phyloP scores from a whole-genome alignment of 2,329 filamentous ascomycete genomes.

The Dothistroma pini region DNA sequence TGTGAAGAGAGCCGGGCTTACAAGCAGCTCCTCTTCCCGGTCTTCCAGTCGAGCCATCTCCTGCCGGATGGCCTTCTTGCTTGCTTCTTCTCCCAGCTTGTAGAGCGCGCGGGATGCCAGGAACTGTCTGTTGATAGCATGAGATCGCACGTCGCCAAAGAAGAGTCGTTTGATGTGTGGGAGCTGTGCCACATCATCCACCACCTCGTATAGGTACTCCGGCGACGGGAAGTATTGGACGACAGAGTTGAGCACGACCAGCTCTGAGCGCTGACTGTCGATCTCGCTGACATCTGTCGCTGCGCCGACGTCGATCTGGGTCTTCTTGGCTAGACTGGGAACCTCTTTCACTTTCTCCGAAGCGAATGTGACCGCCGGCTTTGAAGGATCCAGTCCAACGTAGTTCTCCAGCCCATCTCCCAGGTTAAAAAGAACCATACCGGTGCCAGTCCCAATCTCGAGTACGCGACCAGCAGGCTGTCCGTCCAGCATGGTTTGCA shows the following conservation, averaged over 20 bases:
- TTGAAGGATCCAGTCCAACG: conserved; percentile 2
- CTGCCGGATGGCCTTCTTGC: conserved; percentile 1
- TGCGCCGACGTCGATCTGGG: conserved; percentile 8
- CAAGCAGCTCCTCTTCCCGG: conserved; percentile 12
- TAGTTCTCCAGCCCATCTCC: conserved; percentile 4
- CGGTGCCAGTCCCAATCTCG: conserved; percentile 16
- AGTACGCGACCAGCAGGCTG: conserved; percentile 16
- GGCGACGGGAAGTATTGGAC: conserved; percentile 15
- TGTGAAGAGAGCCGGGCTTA: conserved; percentile 14
- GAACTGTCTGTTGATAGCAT: conserved; percentile 12
- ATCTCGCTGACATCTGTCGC: conserved; percentile 8
- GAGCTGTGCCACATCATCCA: conserved; percentile 3
- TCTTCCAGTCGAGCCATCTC: conserved; percentile 10
- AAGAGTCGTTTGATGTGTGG: conserved; percentile 7
- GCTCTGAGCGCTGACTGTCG: conserved; percentile 5
- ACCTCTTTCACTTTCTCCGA: conserved; percentile 1
- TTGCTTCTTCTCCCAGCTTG: conserved; percentile 8
- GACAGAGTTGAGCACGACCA: conserved; percentile 17
- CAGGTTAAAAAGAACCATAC: conserved; percentile 18
- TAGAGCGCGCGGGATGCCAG: conserved; percentile 7
- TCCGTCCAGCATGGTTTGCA: conserved; percentile 18
- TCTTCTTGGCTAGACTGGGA: conserved; percentile 6
- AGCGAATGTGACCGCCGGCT: conserved; percentile 3
- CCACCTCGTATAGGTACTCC: conserved; percentile 12
- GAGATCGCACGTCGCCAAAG: conserved; percentile 16